Evolutionary conservation across 441 rosid species (phyloP).

Genomic region (Metrosideros polymorpha): DNA sequence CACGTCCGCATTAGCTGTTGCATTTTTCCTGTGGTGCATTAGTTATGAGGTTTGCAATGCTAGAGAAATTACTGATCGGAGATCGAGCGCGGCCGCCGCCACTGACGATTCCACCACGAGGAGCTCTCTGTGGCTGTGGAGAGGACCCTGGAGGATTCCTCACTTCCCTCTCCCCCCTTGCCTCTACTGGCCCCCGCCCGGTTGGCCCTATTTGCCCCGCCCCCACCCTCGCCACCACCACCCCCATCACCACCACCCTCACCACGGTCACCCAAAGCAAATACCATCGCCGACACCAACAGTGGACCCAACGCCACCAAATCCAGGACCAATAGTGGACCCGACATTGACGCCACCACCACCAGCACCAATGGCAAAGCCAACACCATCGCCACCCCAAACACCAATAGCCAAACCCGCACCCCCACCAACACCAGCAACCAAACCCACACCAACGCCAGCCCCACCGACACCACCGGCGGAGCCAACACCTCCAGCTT

Average conservation of each 20-base stretch:
- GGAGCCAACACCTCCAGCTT: no score
- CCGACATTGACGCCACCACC: not conserved
- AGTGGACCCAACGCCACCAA: not conserved
- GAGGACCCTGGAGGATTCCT: not conserved
- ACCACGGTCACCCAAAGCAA: not conserved
- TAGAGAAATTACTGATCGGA: not conserved
- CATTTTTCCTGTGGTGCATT: not conserved
- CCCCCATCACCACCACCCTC: not conserved
- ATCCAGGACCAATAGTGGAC: no score
- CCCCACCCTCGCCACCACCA: not conserved
- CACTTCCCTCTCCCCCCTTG: not conserved
- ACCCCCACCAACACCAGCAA: not conserved
- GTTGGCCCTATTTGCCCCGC: not conserved
- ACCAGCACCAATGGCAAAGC: not conserved
- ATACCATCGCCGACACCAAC: not conserved
- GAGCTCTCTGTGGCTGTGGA: not conserved
- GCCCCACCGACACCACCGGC: not conserved
- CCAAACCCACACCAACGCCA: not conserved
- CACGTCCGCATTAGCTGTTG: not conserved
- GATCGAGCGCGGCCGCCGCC: not conserved
- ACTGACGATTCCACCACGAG: fast-evolving
- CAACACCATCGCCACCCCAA: not conserved
- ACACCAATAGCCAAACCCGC: not conserved
- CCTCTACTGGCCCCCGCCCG: not conserved
- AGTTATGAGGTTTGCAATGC: not conserved